Evolutionary conservation across 129 eudicot species (phyloP).

Genomic region (Flaveria robusta): DNA sequence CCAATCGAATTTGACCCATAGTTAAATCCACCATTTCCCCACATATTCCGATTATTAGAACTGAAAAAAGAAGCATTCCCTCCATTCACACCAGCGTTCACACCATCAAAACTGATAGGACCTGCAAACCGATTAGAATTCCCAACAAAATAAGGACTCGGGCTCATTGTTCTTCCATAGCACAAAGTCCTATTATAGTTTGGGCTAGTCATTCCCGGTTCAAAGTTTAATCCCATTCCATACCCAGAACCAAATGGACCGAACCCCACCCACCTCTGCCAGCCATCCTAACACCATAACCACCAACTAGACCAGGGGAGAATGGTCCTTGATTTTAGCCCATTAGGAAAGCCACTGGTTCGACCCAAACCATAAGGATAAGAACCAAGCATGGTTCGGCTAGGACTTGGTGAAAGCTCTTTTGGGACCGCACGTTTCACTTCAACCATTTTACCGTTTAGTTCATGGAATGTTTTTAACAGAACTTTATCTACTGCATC

Average conservation of each 20-base stretch:
- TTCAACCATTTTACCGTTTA: constrained; percentile 68
- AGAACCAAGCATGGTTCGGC: constrained; percentile 47
- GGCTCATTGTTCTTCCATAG: constrained; percentile 52
- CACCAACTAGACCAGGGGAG: constrained; percentile 49
- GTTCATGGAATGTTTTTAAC: constrained; percentile 58
- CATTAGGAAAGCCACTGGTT: constrained; percentile 46
- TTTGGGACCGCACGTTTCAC: constrained; percentile 79
- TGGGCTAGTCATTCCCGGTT: constrained; percentile 51
- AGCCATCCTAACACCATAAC: constrained; percentile 65
- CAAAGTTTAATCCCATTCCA: constrained; percentile 68
- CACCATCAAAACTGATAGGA: constrained; percentile 56
- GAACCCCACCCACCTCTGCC: constrained; percentile 57
- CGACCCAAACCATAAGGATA: constrained; percentile 57
- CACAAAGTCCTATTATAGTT: constrained; percentile 43
- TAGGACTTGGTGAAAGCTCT: constrained; percentile 64
- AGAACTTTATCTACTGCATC: constrained; percentile 66
- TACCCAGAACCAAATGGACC: constrained; percentile 49
- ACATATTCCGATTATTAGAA: constrained; percentile 51
- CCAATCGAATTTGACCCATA: constrained; percentile 47
- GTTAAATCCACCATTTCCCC: constrained; percentile 61
- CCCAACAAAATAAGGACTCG: constrained; percentile 47
- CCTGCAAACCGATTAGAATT: constrained; percentile 55
- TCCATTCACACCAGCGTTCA: constrained; percentile 39
- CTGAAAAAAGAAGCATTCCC: constrained; percentile 68
- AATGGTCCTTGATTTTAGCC: constrained; percentile 55